Conservation (phyloP, 2,329 filamentous ascomycete genomes). For the Cladosporium sp. region DNA sequence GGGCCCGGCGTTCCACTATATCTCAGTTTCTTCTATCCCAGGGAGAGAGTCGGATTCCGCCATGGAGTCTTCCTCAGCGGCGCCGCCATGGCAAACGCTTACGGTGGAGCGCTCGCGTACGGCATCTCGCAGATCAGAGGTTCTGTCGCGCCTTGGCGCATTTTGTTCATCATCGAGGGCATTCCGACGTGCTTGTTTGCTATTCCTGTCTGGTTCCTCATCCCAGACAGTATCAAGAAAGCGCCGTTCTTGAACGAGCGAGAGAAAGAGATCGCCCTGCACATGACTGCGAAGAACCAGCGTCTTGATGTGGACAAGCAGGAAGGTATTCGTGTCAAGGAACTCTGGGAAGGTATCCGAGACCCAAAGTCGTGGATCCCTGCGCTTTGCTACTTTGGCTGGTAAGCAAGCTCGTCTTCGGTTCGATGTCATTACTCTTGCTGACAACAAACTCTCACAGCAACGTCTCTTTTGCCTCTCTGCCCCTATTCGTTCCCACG, state of each 20-base stretch:
- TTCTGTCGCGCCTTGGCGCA: conserved; percentile 58
- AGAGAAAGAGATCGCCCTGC: conserved; percentile 56
- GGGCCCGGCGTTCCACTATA: conserved; percentile 56
- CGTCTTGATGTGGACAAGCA: conserved; percentile 27
- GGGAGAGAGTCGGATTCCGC: conserved; percentile 53
- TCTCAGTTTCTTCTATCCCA: conserved; percentile 60
- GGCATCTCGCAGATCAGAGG: conserved; percentile 59
- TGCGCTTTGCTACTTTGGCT: conserved; percentile 54
- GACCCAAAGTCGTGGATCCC: conserved; percentile 28
- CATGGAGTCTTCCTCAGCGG: conserved; percentile 51
- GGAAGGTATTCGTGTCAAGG: conserved; percentile 43
- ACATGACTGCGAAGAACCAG: conserved; percentile 18
- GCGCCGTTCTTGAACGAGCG: conserved; percentile 52
- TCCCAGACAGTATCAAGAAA: conserved; percentile 49
- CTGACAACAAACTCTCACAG: conserved; percentile 7
- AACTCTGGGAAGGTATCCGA: conserved; percentile 46
- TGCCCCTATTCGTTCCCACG: conserved; percentile 42
- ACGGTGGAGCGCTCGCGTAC: conserved; percentile 65
- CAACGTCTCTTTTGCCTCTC: conserved; percentile 60
- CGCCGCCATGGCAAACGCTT: conserved; percentile 71
- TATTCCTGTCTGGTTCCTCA: conserved; percentile 50
- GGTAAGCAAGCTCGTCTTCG: conserved; percentile 17
- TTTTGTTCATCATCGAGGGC: conserved; percentile 60
- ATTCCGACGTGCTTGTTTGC: conserved; percentile 56
- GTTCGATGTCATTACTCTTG: background rate